Percentiles rank a stretch among this genome's conserved stretches.
phyloP scores from a whole-genome alignment of 257 asterid species.

The Solanum piurae region DNA sequence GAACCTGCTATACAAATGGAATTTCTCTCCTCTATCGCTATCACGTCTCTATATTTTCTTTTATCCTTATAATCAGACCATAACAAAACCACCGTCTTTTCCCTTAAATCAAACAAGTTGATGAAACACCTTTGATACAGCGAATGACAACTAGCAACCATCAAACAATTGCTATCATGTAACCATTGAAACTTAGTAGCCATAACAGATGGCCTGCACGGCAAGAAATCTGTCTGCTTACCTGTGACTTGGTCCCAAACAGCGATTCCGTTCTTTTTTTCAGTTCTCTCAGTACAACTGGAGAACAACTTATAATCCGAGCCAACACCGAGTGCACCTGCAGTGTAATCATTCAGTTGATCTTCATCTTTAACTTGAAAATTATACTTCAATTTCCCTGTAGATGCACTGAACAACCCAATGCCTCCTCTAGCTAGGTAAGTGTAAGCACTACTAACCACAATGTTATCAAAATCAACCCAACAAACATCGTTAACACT shows the following conservation, averaged over 20 bases:
- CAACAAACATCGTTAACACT: slow-evolving; percentile 70
- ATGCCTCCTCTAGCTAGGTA: slow-evolving; percentile 66
- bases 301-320: no score
- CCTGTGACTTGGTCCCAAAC: no score
- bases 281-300: no score
- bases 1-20: slow-evolving; percentile 41
- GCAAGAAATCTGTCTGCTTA: no score
- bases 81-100: not conserved
- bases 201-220: slow-evolving; percentile 21
- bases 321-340: no score
- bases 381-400: slow-evolving; percentile 51
- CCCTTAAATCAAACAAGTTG: slow-evolving; percentile 49
- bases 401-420: slow-evolving; percentile 47
- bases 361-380: slow-evolving; percentile 32
- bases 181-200: slow-evolving; percentile 79
- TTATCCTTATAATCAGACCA: no score
- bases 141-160: not conserved
- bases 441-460: slow-evolving; percentile 49
- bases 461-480: slow-evolving; percentile 55
- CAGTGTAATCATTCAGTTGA: no score
- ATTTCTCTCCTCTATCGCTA: slow-evolving; percentile 19
- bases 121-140: not conserved
- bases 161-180: slow-evolving; percentile 46
- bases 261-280: no score
- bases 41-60: slow-evolving; percentile 25